phyloP scores from a whole-genome alignment of 2,329 filamentous ascomycete genomes.

The Sclerotinia borealis region DNA sequence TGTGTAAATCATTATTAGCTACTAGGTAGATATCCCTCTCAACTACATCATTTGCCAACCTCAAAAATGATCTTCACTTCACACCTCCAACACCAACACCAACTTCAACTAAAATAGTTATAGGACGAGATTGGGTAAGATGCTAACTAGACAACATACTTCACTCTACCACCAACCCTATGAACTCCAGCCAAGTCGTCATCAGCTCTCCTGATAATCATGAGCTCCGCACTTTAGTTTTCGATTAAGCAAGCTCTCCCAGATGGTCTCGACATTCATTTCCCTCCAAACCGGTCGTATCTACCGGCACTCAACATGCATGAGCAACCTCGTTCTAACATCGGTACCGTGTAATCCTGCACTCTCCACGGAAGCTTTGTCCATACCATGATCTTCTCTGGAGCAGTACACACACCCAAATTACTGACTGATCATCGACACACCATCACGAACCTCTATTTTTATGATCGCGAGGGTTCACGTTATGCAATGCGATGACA shows the following conservation, averaged over 20 bases:
- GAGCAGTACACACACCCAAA: conserved; percentile 44
- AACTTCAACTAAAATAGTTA: background rate
- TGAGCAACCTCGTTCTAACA: conserved; percentile 36
- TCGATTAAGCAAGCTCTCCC: conserved; percentile 31
- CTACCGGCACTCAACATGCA: conserved; percentile 48
- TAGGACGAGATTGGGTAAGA: too few species aligned
- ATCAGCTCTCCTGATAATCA: conserved; percentile 13
- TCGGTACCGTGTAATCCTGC: conserved; percentile 24
- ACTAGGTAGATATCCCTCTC: too few species aligned
- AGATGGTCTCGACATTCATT: conserved; percentile 41
- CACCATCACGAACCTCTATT: conserved; percentile 34
- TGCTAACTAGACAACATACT: conserved; percentile 16
- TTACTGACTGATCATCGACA: conserved; percentile 36
- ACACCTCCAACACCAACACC: too few species aligned
- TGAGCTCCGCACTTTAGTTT: conserved; percentile 14
- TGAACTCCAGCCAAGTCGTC: conserved; percentile 17
- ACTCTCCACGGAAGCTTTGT: conserved; percentile 43
- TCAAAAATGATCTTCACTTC: too few species aligned
- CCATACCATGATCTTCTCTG: conserved; percentile 38
- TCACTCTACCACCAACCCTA: conserved; percentile 8
- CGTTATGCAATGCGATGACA: conserved; percentile 36
- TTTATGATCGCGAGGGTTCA: conserved; percentile 41
- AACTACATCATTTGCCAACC: too few species aligned
- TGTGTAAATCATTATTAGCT: too few species aligned
- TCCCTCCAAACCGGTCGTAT: conserved; percentile 33